These are phyloP conservation scores for Aspergillus alliaceus DNA, from an alignment of 2,329 filamentous ascomycete genomes.

Conservation along the genomic window DNA sequence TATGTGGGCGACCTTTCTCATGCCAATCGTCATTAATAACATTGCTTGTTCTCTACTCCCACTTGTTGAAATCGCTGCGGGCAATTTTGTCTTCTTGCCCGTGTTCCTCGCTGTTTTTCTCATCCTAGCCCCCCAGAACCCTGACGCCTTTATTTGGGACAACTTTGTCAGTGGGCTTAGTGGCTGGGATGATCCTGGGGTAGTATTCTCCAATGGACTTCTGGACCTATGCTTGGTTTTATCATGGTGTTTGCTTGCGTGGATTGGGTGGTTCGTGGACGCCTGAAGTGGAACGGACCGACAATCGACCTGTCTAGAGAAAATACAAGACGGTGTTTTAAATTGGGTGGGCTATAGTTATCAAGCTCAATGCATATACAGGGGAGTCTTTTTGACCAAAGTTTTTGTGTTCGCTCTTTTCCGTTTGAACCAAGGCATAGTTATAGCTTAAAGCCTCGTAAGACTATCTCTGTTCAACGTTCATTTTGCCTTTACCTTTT, in stretches of 20 bases:
- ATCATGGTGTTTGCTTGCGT: slow-evolving; percentile 23
- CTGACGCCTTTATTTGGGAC: slow-evolving; percentile 20
- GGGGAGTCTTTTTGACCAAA: no score
- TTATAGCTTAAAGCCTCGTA: no score
- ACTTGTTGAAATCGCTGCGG: not conserved
- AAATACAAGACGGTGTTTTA: not conserved
- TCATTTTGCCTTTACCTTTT: no score
- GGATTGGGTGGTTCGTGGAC: slow-evolving; percentile 24
- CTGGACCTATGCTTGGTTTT: slow-evolving; percentile 22
- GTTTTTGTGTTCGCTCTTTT: no score
- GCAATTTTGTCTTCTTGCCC: not conserved
- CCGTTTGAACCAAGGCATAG: no score
- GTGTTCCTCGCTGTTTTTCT: not conserved
- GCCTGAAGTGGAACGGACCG: slow-evolving; percentile 24
- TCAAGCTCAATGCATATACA: no score
- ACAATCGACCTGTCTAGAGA: slow-evolving; percentile 3
- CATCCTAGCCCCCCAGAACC: not conserved
- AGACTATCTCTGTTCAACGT: no score
- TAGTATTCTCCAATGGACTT: slow-evolving; percentile 17
- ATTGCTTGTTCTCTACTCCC: not conserved
- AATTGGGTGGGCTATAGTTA: no score
- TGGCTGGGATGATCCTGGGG: slow-evolving; percentile 23
- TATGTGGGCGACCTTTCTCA: not conserved
- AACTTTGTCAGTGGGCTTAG: slow-evolving; percentile 23
- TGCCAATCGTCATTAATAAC: not conserved